phyloP scores from a whole-genome alignment of 2,329 filamentous ascomycete genomes.

The Dothideomycetidae sp. region DNA sequence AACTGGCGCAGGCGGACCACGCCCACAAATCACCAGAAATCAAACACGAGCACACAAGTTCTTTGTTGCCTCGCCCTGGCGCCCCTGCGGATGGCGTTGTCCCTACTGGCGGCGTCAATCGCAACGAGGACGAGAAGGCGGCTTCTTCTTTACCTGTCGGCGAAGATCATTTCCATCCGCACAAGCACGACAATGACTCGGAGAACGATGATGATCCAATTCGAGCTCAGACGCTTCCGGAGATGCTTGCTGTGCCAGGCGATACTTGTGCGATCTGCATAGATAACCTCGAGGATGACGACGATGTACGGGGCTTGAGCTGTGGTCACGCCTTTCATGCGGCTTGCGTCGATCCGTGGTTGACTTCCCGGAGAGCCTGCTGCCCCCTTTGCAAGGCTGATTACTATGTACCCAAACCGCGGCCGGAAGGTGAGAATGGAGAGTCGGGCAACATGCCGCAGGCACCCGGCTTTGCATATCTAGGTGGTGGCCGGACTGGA shows the following conservation, averaged over 20 bases:
- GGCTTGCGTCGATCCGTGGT: constrained; percentile 88
- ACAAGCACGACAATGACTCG: constrained; percentile 14
- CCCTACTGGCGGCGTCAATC: constrained; percentile 12
- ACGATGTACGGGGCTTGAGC: constrained; percentile 83
- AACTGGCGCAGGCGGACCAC: constrained; percentile 33
- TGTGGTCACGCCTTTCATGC: constrained; percentile 99
- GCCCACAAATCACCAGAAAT: constrained; percentile 21
- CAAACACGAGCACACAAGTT: constrained; percentile 2
- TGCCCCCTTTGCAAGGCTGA: constrained; percentile 97
- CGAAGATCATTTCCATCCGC: constrained; percentile 17
- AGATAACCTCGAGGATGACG: constrained; percentile 84
- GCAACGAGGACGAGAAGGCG: constrained; percentile 21
- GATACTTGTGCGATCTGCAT: constrained; percentile 96
- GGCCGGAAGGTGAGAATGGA: constrained; percentile 38
- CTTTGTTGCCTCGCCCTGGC: constrained; percentile 11
- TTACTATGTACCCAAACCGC: constrained; percentile 89
- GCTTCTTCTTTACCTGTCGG: too few species aligned
- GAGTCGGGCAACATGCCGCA: constrained; percentile 13
- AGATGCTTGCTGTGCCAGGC: constrained; percentile 66
- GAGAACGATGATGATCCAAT: constrained; percentile 72
- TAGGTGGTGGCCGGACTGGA: constrained; percentile 15
- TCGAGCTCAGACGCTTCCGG: constrained; percentile 64
- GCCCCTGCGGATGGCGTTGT: constrained; percentile 12
- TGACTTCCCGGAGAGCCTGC: constrained; percentile 85
- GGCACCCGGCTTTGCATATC: constrained; percentile 18